Evolutionary conservation across 2,329 filamentous ascomycete species (phyloP).

Genomic region (Fusarium newnesense): DNA sequence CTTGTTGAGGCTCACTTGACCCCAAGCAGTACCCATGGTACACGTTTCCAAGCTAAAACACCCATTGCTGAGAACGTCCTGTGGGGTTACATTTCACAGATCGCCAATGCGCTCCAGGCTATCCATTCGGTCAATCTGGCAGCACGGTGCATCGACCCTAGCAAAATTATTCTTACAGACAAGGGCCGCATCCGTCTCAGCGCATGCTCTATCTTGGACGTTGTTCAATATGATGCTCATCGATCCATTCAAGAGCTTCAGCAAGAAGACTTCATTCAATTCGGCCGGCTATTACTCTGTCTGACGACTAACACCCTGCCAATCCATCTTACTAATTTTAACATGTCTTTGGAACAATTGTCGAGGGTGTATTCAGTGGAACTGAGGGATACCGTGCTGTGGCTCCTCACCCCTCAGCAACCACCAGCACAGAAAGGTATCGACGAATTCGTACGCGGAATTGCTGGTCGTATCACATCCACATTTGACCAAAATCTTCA

Average conservation of each 20-base stretch:
- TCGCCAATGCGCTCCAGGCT: conserved; percentile 85
- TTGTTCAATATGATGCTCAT: conserved; percentile 81
- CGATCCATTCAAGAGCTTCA: conserved; percentile 80
- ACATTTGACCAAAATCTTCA: conserved; percentile 84
- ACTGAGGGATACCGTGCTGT: conserved; percentile 81
- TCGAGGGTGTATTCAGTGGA: conserved; percentile 80
- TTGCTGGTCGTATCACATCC: conserved; percentile 79
- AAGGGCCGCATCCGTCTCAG: conserved; percentile 91
- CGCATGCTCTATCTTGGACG: conserved; percentile 89
- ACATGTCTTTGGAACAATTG: conserved; percentile 80
- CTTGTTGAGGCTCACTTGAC: conserved; percentile 83
- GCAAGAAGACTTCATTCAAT: conserved; percentile 84
- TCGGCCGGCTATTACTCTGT: conserved; percentile 86
- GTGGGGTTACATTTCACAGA: conserved; percentile 93
- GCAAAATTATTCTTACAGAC: conserved; percentile 89
- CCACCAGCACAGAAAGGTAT: conserved; percentile 72
- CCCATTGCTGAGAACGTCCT: conserved; percentile 77
- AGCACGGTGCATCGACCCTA: conserved; percentile 85
- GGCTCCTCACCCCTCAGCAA: conserved; percentile 78
- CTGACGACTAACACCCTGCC: conserved; percentile 76
- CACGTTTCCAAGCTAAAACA: conserved; percentile 57
- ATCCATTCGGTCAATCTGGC: conserved; percentile 86
- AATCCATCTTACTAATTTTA: conserved; percentile 67
- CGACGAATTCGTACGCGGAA: conserved; percentile 80
- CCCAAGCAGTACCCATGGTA: conserved; percentile 52